Evolutionary conservation across 768 basidiomycete genomes (phyloP), one percentile per base, ranked within the genome.

Genomic region (Solioccasus polychromus): DNA sequence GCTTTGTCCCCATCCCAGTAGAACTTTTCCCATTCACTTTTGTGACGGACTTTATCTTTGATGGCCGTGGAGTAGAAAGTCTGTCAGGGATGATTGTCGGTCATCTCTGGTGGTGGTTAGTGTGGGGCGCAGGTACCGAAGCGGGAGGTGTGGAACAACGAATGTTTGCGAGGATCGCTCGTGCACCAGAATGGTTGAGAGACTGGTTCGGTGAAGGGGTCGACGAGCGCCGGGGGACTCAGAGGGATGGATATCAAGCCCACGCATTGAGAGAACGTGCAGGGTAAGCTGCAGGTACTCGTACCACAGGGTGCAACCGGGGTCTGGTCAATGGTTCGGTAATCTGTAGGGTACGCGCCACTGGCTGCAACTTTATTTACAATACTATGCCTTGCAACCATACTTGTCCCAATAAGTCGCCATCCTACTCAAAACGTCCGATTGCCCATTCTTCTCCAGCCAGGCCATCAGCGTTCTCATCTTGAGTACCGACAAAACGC

Each of bases 391-490:
- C 47, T 53, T 55, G 54, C 63, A 54, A 25, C 64, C 64, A 24
- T 66, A 65, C 30, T 56, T 48, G 14, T 63, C 44, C 55, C 61
- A 47, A 62, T 99, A 97, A 35, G 71, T 78, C 59, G 78, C 72
- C 92, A 97, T 92, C 26, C 68, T 71, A 43, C 68, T 72, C 35
- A 93, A 64, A 54, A 89, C 78, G 45, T 82, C 78, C 11, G 70
- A 61, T 60, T 79, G 75, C 0, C 81, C 86, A 46, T 81, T 78
- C n/a, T 73, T 69, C 60, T 86, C 77, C 52, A 97, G 68, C 84
- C 91, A 98, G 4, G 64, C 61, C 68, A 97, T 85, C 47, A 99
- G 69, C 61, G 97, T 90, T 48, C 78, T 68, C 83, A 98, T 86
- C 62, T 77, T 83, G 50, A 96, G 70, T 51, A 97, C 90, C 3